Base-by-base conservation (phyloP, 371 early-diverging fungal species). In the Capniomyces stellatus region DNA sequence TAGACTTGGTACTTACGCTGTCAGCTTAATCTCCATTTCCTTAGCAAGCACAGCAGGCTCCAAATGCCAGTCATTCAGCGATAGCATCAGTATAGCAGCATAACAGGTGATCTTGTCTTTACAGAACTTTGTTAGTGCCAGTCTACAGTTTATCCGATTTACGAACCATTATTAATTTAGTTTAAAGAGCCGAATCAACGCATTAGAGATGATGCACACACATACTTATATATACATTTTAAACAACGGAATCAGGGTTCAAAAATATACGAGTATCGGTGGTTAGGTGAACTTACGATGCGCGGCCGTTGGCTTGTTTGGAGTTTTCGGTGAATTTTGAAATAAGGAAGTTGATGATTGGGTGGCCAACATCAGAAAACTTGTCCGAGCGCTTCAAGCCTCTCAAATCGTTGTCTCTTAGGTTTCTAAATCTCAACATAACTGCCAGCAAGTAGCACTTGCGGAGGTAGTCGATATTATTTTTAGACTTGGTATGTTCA, bases 31-130 rank as follows among this genome's bases (percentile, higher is more conserved):
- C 28, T 29, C 49, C 56, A 88, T 66, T 57, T 87, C 88, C 10
- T 67, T 62, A 1, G 82, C 78, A 54, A 89, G 58, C 12, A 67
- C 64, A 8, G 69, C 63, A 2, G 78, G 71, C 29, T 82, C 71
- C 41, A 82, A 61, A 19, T 67, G 72, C 69, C 75, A 87, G 64
- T 79, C 75, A 60, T 82, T 77, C 4, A 87, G 63, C 19, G 73
- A 74, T 54, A 90, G 69, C 57, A 76, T 74, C 30, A 87, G 64
- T 8, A 77, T 76, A 43, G 85, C 62, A 55, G 85, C 78, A 56
- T 85, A 82, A 58, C 82, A 79, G 10, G 80, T 65, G n/a, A 90
- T 70, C 67, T 77, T 84, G 64, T 85, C 87, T 54, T 78, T 73
- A 58, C 74, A 75, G 22, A 78, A 66, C 29, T 79, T 71, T 43